Evolutionary conservation across 2,329 filamentous ascomycete species (phyloP).

Genomic region (Thermoascus crustaceus): DNA sequence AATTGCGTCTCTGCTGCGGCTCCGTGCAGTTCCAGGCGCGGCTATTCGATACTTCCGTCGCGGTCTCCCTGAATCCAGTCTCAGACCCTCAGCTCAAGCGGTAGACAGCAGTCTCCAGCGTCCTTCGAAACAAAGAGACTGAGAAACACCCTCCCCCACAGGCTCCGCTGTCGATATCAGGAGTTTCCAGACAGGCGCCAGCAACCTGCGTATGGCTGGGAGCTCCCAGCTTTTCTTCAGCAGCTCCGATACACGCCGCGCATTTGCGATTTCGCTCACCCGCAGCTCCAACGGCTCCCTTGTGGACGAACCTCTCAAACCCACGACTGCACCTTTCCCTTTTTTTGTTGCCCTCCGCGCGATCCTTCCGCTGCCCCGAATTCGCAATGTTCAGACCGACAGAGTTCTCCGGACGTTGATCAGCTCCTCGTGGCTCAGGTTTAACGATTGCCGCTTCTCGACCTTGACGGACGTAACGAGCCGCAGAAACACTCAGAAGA

Average conservation of each 20-base stretch:
- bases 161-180: background rate
- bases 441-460: no score
- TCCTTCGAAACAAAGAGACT: background rate
- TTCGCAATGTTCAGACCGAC: constrained; percentile 22
- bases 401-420: constrained; percentile 23
- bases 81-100: constrained; percentile 1
- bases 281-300: background rate
- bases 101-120: background rate
- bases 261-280: background rate
- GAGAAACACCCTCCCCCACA: background rate
- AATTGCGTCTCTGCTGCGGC: background rate
- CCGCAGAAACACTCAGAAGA: no score
- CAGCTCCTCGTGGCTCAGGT: constrained; percentile 20
- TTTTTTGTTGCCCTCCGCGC: background rate
- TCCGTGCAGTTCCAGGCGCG: background rate
- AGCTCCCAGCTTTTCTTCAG: background rate
- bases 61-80: background rate
- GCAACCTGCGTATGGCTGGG: background rate
- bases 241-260: background rate
- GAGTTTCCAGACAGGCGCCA: background rate
- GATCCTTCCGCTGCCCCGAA: background rate
- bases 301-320: background rate
- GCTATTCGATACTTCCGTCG: constrained; percentile 1
- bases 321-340: background rate
- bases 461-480: no score